Conservation (phyloP, 1,139 yeast genomes). For the Blastobotrys proliferans region DNA sequence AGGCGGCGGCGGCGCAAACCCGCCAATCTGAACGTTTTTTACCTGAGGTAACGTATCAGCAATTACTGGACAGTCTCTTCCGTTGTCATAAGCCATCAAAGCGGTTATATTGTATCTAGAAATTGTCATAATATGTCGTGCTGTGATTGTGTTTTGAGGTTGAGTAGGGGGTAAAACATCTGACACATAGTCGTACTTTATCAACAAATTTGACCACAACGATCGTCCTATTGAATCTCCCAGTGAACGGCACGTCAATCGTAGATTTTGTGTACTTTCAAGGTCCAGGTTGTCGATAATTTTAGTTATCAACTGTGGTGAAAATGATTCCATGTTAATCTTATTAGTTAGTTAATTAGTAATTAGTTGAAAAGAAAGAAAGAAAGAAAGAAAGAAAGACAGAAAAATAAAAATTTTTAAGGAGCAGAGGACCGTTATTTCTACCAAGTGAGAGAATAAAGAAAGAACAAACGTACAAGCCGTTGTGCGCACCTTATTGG, state of each 20-base stretch:
- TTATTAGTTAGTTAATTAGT: not conserved
- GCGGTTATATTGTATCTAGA: conserved; percentile 5
- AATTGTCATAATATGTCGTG: not conserved
- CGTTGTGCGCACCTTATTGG: no score
- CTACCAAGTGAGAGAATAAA: no score
- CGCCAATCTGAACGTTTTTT: conserved; percentile 4
- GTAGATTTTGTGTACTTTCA: not conserved
- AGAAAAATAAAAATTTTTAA: not conserved
- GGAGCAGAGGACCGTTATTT: not conserved
- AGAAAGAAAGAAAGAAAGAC: not conserved
- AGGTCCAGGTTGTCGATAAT: not conserved
- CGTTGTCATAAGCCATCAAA: conserved; percentile 7
- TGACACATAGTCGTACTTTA: conserved; percentile 10
- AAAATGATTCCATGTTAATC: not conserved
- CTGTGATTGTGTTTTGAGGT: no score
- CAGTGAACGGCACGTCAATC: conserved; percentile 1
- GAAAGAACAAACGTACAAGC: no score
- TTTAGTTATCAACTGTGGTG: not conserved
- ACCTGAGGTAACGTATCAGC: conserved; percentile 2
- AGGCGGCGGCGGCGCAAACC: conserved; percentile 8
- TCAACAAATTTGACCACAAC: conserved; percentile 1
- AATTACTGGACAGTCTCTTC: conserved; percentile 4
- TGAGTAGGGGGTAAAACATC: conserved; percentile 7
- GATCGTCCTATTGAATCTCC: not conserved
- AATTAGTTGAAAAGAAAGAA: not conserved